A percentile compares a stretch with the other conserved stretches of the same genome.
These are phyloP conservation scores for Fusarium irregulare DNA, from an alignment of 2,329 filamentous ascomycete species.

Conservation along the genomic window DNA sequence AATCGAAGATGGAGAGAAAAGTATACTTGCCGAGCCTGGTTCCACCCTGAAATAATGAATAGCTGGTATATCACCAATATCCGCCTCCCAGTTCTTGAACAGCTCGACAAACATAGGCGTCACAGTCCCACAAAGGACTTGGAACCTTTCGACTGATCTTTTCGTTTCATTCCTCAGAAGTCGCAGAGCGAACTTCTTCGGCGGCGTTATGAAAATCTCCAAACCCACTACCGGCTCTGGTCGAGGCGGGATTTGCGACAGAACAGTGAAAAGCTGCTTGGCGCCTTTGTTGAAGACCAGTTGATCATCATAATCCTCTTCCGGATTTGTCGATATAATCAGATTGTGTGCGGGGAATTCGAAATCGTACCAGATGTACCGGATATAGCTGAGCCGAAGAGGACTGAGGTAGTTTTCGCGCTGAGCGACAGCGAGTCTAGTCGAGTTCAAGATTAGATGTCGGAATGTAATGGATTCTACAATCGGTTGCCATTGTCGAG, in stretches of 20 bases:
- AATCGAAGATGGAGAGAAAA: conserved; percentile 17
- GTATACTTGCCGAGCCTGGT: conserved; percentile 3
- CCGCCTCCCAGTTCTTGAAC: background rate
- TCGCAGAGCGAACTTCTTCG: conserved; percentile 7
- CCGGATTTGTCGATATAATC: background rate
- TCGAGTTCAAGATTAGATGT: background rate
- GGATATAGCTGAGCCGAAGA: background rate
- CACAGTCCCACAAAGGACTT: background rate
- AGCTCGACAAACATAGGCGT: conserved; percentile 1
- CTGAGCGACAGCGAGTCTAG: background rate
- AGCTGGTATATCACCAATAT: background rate
- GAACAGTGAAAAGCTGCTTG: background rate
- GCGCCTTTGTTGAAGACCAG: background rate
- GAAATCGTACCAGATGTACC: conserved; percentile 14
- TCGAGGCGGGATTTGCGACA: background rate
- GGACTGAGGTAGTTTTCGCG: background rate
- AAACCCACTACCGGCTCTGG: background rate
- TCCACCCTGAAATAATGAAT: conserved; percentile 9
- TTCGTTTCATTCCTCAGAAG: background rate
- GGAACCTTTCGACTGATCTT: background rate
- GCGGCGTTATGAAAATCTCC: conserved; percentile 6
- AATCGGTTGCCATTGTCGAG: conserved; percentile 2
- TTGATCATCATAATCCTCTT: conserved; percentile 6
- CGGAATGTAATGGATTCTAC: conserved; percentile 5
- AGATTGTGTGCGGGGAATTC: conserved; percentile 18